Conservation (phyloP, 2,329 filamentous ascomycete species). For the Leptographium wingfieldii region DNA sequence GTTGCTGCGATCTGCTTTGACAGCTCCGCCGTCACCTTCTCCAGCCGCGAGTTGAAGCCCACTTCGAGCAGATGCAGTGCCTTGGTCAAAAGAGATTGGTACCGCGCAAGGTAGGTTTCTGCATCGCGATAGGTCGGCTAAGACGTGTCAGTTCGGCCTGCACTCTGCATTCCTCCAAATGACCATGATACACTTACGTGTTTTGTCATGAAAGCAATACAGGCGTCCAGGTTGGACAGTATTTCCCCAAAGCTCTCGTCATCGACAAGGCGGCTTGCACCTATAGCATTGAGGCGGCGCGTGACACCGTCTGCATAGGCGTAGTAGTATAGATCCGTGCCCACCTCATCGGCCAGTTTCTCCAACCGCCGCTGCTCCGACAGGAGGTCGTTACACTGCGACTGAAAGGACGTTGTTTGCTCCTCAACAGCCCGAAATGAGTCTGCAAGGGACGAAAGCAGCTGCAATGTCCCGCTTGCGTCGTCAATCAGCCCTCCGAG, state of each 20-base stretch:
- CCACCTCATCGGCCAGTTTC: constrained; percentile 69
- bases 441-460: constrained; percentile 67
- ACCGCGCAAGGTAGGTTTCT: constrained; percentile 75
- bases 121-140: constrained; percentile 77
- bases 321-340: constrained; percentile 88
- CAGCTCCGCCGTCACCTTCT: constrained; percentile 42
- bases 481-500: constrained; percentile 67
- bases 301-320: constrained; percentile 86
- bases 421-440: constrained; percentile 80
- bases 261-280: constrained; percentile 74
- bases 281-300: constrained; percentile 79
- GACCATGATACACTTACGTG: constrained; percentile 47
- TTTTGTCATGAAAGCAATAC: constrained; percentile 80
- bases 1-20: constrained; percentile 40
- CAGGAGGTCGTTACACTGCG: constrained; percentile 80
- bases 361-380: constrained; percentile 70
- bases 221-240: constrained; percentile 75
- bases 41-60: constrained; percentile 38
- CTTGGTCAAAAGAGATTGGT: constrained; percentile 64
- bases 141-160: neutral
- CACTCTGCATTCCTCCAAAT: neutral
- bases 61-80: constrained; percentile 50
- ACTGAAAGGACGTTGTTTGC: constrained; percentile 87
- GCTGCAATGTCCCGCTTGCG: constrained; percentile 60
- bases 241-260: constrained; percentile 79